phyloP scores from a whole-genome alignment of 768 basidiomycete species.

The Pisolithus microcarpus region DNA sequence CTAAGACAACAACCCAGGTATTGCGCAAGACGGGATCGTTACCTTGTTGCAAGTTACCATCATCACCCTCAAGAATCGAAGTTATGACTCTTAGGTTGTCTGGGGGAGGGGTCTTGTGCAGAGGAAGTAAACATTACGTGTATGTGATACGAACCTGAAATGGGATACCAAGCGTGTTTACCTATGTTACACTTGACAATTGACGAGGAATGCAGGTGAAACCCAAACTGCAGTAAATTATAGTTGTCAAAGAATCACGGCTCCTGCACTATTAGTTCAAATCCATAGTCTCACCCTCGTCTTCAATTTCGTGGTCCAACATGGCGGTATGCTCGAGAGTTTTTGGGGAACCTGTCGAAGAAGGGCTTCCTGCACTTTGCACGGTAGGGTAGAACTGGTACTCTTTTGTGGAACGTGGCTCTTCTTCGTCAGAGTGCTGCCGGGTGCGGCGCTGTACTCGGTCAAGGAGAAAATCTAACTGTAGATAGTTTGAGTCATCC shows the following conservation, averaged over 20 bases:
- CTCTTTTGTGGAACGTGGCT: slow-evolving; percentile 6
- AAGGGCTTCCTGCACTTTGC: slow-evolving; percentile 15
- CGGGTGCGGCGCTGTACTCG: slow-evolving; percentile 47
- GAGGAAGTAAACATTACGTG: not conserved
- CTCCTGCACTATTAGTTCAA: slow-evolving; percentile 12
- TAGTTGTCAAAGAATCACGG: slow-evolving; percentile 1
- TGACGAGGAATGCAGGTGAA: slow-evolving; percentile 5
- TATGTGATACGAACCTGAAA: too few species aligned
- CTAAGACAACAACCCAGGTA: slow-evolving; percentile 32
- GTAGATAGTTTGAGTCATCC: slow-evolving; percentile 68
- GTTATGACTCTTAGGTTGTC: not conserved
- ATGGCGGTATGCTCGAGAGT: slow-evolving; percentile 14
- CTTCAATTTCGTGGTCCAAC: slow-evolving; percentile 17
- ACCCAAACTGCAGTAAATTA: slow-evolving; percentile 16
- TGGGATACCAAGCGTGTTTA: not conserved
- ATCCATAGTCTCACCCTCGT: slow-evolving; percentile 14
- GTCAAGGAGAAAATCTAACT: slow-evolving; percentile 68
- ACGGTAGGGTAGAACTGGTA: slow-evolving; percentile 13
- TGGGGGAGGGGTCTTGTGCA: not conserved
- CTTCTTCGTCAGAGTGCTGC: slow-evolving; percentile 23
- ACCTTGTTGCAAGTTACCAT: slow-evolving; percentile 49
- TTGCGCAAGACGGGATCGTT: slow-evolving; percentile 53
- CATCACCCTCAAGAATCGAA: not conserved
- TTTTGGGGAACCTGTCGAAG: slow-evolving; percentile 6
- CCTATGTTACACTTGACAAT: slow-evolving; percentile 23